These are phyloP conservation scores for Lentinula sp. DNA, from an alignment of 768 basidiomycete species.

Conservation along the genomic window DNA sequence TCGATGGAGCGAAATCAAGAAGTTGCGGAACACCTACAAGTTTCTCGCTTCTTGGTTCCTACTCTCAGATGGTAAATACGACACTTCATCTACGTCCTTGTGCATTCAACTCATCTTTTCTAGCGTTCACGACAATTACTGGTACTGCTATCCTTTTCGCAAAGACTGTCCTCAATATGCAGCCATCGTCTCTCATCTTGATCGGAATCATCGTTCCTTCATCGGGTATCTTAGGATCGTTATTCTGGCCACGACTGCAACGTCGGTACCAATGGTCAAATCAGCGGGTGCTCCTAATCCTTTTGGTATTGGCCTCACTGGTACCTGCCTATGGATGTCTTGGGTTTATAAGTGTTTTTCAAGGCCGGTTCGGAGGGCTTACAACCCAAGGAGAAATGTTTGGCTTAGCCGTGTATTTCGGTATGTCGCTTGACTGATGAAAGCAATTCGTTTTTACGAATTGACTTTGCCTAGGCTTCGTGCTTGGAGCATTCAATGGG, in stretches of 20 bases:
- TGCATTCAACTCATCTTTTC: background rate
- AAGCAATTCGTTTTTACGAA: background rate
- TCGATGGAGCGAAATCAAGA: slow-evolving; percentile 62
- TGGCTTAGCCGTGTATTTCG: slow-evolving; percentile 75
- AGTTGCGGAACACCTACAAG: slow-evolving; percentile 77
- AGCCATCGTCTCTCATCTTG: slow-evolving; percentile 68
- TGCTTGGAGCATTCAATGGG: slow-evolving; percentile 89
- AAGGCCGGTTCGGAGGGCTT: slow-evolving; percentile 59
- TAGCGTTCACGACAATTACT: slow-evolving; percentile 89
- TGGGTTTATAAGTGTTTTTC: slow-evolving; percentile 61
- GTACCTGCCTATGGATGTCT: slow-evolving; percentile 82
- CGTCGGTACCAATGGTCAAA: slow-evolving; percentile 56
- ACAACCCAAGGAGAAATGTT: slow-evolving; percentile 84
- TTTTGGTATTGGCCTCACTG: slow-evolving; percentile 59
- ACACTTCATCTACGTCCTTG: background rate
- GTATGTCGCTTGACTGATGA: slow-evolving; percentile 25
- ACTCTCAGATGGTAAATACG: slow-evolving; percentile 73
- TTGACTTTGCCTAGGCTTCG: slow-evolving; percentile 37
- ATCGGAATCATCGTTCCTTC: slow-evolving; percentile 75
- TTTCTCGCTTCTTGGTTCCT: slow-evolving; percentile 95
- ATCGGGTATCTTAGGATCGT: slow-evolving; percentile 77
- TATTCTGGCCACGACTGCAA: slow-evolving; percentile 77
- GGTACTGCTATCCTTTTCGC: slow-evolving; percentile 90
- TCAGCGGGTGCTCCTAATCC: slow-evolving; percentile 53
- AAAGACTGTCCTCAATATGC: slow-evolving; percentile 83